These are phyloP conservation scores for Xerocomus spinulosus DNA, from an alignment of 768 basidiomycete genomes.

Conservation along the genomic window DNA sequence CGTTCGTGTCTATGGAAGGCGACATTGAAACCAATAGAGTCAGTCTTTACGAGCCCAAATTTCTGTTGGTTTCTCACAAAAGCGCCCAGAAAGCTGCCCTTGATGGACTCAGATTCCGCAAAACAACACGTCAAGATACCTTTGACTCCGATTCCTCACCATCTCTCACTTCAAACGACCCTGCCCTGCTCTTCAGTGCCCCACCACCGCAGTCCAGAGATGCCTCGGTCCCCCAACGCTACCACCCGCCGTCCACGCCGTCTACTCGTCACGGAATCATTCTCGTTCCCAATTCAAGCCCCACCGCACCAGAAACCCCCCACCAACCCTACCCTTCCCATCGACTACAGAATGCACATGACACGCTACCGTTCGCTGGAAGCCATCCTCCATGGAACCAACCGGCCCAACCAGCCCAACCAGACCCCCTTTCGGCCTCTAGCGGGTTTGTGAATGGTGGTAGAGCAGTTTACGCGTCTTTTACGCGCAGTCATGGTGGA, in stretches of 20 bases:
- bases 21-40: constrained; percentile 50
- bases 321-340: constrained; percentile 39
- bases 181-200: constrained; percentile 32
- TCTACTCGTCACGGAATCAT: constrained; percentile 47
- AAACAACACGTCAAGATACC: constrained; percentile 33
- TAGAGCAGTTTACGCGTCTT: constrained; percentile 46
- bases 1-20: constrained; percentile 45
- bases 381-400: constrained; percentile 36
- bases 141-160: constrained; percentile 36
- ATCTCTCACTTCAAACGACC: constrained; percentile 60
- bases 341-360: constrained; percentile 35
- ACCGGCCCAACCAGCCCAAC: constrained; percentile 28
- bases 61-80: constrained; percentile 29
- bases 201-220: constrained; percentile 72
- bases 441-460: constrained; percentile 51
- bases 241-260: constrained; percentile 45
- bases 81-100: constrained; percentile 42
- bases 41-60: constrained; percentile 32
- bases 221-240: constrained; percentile 63
- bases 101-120: constrained; percentile 46
- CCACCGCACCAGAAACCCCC: constrained; percentile 40
- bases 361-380: constrained; percentile 42
- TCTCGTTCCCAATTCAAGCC: constrained; percentile 77
- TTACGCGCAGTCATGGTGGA: constrained; percentile 39
- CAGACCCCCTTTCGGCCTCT: constrained; percentile 56